A percentile compares a stretch with the other conserved stretches of the same genome.
Evolutionary conservation across 441 rosid species (phyloP).

Genomic region (Raphanus hybrid): DNA sequence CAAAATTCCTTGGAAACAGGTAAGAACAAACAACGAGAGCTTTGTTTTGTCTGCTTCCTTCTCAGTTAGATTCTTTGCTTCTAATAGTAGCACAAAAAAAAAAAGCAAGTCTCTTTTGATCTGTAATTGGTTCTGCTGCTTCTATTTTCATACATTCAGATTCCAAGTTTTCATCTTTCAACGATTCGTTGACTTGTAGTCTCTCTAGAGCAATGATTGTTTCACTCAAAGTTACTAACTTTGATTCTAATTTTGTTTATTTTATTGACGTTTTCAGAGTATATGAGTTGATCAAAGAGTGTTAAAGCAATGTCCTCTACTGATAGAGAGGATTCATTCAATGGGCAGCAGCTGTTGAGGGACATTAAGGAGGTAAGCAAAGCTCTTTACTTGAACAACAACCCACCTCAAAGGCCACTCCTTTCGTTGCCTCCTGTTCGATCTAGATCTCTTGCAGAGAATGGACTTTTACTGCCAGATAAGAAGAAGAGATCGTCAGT

Average conservation of each 20-base stretch:
- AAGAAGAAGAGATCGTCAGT: conserved; percentile 57
- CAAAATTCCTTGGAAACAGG: conserved; percentile 19
- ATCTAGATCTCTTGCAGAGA: conserved; percentile 49
- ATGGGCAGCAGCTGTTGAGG: conserved; percentile 55
- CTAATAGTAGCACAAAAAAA: background rate
- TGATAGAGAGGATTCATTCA: conserved; percentile 31
- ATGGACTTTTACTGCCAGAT: conserved; percentile 10
- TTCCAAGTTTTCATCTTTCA: conserved; percentile 6
- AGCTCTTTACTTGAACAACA: conserved; percentile 62
- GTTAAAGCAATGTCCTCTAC: conserved; percentile 45
- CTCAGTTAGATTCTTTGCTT: conserved; percentile 12
- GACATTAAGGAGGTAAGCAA: conserved; percentile 81
- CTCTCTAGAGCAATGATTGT: background rate
- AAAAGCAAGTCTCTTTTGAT: background rate
- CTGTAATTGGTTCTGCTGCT: background rate
- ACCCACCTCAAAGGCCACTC: conserved; percentile 48
- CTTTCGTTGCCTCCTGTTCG: conserved; percentile 47
- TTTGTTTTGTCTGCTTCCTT: conserved; percentile 17
- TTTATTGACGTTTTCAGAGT: conserved; percentile 14
- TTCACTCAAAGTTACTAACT: conserved; percentile 8
- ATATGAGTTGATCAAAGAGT: conserved; percentile 22
- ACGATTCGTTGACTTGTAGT: background rate
- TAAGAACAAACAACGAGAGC: conserved; percentile 9
- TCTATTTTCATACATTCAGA: background rate
- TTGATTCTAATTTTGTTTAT: background rate